Percentiles rank a stretch among this genome's conserved stretches.
These are phyloP conservation scores for Teunomyces atbi DNA, from an alignment of 805 yeast species.

Conservation along the genomic window DNA sequence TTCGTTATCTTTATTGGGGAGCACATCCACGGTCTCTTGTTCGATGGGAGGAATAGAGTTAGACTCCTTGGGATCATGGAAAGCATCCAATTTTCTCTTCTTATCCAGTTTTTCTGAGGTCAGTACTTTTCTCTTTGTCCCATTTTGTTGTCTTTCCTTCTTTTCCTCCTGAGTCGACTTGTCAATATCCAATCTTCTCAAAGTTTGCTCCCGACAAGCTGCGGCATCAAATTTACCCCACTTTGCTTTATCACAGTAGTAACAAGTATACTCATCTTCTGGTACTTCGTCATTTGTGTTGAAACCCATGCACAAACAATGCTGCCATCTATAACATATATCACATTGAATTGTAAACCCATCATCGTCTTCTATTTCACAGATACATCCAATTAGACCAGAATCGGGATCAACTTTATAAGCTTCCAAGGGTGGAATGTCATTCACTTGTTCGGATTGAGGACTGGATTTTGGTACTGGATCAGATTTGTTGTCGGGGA, in stretches of 20 bases:
- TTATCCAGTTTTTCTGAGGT: slow-evolving; percentile 16
- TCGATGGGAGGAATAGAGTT: neutral
- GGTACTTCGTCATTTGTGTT: slow-evolving; percentile 72
- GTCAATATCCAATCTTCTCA: slow-evolving; percentile 30
- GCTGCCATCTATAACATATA: slow-evolving; percentile 91
- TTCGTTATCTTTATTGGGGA: slow-evolving; percentile 46
- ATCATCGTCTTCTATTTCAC: slow-evolving; percentile 84
- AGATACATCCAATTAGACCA: slow-evolving; percentile 85
- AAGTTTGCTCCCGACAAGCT: slow-evolving; percentile 28
- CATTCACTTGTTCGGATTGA: neutral
- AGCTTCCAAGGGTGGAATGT: slow-evolving; percentile 34
- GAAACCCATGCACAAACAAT: slow-evolving; percentile 85
- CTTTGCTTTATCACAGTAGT: slow-evolving; percentile 57
- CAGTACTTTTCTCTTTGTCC: slow-evolving; percentile 19
- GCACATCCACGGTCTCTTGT: slow-evolving; percentile 5
- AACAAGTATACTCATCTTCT: slow-evolving; percentile 73
- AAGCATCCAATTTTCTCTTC: slow-evolving; percentile 11
- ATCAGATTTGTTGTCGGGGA: neutral
- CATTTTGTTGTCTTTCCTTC: slow-evolving; percentile 14
- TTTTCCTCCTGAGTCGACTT: slow-evolving; percentile 18
- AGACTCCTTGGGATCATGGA: neutral
- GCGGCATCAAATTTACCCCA: slow-evolving; percentile 45
- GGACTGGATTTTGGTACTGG: slow-evolving; percentile 6
- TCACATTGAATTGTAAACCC: slow-evolving; percentile 96
- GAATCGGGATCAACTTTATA: slow-evolving; percentile 77